Percentiles rank a stretch among this genome's conserved stretches.
Conservation (phyloP, 805 yeast species). For the Saturnispora bothae region DNA sequence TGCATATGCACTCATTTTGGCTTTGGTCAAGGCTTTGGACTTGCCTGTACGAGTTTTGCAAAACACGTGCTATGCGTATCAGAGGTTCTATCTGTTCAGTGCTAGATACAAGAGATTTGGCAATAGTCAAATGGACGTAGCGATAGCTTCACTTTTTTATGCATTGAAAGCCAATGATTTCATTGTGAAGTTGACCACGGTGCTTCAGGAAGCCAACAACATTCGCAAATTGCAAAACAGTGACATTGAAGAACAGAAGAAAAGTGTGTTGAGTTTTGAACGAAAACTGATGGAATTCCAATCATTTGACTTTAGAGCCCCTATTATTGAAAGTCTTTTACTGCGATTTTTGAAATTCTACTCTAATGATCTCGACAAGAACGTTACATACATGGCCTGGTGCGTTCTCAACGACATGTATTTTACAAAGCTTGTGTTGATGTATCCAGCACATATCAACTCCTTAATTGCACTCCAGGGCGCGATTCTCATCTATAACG, state of each 20-base stretch:
- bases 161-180: slow-evolving; percentile 79
- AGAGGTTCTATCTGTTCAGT: slow-evolving; percentile 54
- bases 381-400: slow-evolving; percentile 53
- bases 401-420: slow-evolving; percentile 63
- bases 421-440: slow-evolving; percentile 56
- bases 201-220: slow-evolving; percentile 39
- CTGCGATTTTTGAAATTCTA: slow-evolving; percentile 49
- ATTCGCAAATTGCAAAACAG: slow-evolving; percentile 16
- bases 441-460: slow-evolving; percentile 64
- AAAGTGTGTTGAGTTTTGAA: slow-evolving; percentile 50
- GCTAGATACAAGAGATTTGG: slow-evolving; percentile 42
- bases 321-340: slow-evolving; percentile 55
- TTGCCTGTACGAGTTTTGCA: slow-evolving; percentile 64
- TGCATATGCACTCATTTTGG: slow-evolving; percentile 44
- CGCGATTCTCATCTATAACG: slow-evolving; percentile 29
- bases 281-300: slow-evolving; percentile 65
- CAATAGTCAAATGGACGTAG: slow-evolving; percentile 43
- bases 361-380: slow-evolving; percentile 17
- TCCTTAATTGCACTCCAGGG: slow-evolving; percentile 60
- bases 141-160: slow-evolving; percentile 55
- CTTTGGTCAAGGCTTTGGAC: slow-evolving; percentile 41
- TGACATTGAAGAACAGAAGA: slow-evolving; percentile 45
- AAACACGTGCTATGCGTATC: slow-evolving; percentile 63
- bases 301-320: slow-evolving; percentile 69
- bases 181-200: slow-evolving; percentile 60